Base-by-base conservation (phyloP, 164 flowering plant species). In the Macadamia tetraphylla region DNA sequence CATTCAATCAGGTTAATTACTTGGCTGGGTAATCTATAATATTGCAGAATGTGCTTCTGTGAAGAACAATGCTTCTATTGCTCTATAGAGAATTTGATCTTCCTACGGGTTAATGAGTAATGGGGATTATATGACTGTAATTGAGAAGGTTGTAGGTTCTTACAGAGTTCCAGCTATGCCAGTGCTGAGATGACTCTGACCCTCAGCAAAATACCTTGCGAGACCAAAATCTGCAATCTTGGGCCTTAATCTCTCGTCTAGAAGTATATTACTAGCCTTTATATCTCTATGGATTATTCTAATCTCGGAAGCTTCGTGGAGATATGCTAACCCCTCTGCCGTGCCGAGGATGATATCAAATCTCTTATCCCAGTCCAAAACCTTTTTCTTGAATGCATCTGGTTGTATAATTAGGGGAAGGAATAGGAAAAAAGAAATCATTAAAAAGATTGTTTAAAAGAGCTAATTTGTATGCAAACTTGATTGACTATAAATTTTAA, bases 151-250 rank as follows among this genome's bases (percentile, higher is more conserved):
- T n/a, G 42, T 53, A 15, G 30, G 57, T 29, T 43, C 70, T 68
- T 48, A 68, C 70, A 68, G 62, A 59, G 70, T 68, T 68, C 70
- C 70, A 13, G 70, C 70, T 29, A 68, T 6, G 11, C 70, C 70
- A 15, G 70, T 68, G 23, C 70, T 68, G 58, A 68, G 71, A 62
- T 68, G 71, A 55, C 49, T 68, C 65, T 61, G 71, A 44, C 40
- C 71, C 49, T 68, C 59, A 6, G 59, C 71, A 52, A 68, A 68
- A 61, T 51, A 61, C 31, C 71, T 35, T 6, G 71, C 71, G 5
- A 61, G 65, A 43, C 71, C 71, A 61, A 68, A 68, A 68, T 68
- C 70, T 44, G 70, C 70, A 29, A 68, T 68, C 31, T 68, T 68
- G 23, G 70, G 57, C 52, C 49, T 68, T 44, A 68, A 68, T 68